Percentiles rank a stretch among this genome's conserved stretches.
Conservation (phyloP, 2,329 filamentous ascomycete genomes). For the Trichoderma brevicompactum region DNA sequence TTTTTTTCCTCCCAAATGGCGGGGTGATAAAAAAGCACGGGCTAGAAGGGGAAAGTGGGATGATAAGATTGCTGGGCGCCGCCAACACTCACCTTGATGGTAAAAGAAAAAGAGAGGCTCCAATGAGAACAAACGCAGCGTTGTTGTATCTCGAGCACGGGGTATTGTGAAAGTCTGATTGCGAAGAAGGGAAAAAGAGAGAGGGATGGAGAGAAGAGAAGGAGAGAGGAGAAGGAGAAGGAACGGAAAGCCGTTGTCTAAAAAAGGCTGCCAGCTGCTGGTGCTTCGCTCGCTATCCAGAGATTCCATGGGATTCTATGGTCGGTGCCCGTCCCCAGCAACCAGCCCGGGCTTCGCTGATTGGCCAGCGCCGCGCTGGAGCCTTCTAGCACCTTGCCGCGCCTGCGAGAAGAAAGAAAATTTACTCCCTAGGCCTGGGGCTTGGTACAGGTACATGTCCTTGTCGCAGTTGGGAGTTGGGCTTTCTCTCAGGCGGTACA, state of each 20-base stretch:
- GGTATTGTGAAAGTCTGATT: slow-evolving; percentile 34
- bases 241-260: slow-evolving; percentile 36
- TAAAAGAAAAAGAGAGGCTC: slow-evolving; percentile 32
- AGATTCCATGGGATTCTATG: slow-evolving; percentile 55
- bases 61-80: slow-evolving; percentile 15
- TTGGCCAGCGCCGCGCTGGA: slow-evolving; percentile 36
- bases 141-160: slow-evolving; percentile 12
- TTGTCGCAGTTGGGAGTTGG: too few species aligned
- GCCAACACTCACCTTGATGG: slow-evolving; percentile 21
- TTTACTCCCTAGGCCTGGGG: too few species aligned
- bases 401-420: not conserved
- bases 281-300: slow-evolving; percentile 39
- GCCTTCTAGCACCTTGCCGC: slow-evolving; percentile 35
- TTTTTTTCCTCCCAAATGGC: slow-evolving; percentile 13
- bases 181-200: slow-evolving; percentile 30
- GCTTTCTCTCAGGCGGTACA: slow-evolving; percentile 14
- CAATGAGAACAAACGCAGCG: slow-evolving; percentile 11
- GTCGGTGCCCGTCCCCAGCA: slow-evolving; percentile 38
- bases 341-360: slow-evolving; percentile 33
- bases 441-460: too few species aligned
- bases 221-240: slow-evolving; percentile 33
- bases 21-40: slow-evolving; percentile 24
- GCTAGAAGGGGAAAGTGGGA: slow-evolving; percentile 31
- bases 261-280: slow-evolving; percentile 43
- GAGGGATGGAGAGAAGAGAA: slow-evolving; percentile 34